Base-by-base conservation (phyloP, 2,329 filamentous ascomycete genomes). In the Scedosporium minutisporum region DNA sequence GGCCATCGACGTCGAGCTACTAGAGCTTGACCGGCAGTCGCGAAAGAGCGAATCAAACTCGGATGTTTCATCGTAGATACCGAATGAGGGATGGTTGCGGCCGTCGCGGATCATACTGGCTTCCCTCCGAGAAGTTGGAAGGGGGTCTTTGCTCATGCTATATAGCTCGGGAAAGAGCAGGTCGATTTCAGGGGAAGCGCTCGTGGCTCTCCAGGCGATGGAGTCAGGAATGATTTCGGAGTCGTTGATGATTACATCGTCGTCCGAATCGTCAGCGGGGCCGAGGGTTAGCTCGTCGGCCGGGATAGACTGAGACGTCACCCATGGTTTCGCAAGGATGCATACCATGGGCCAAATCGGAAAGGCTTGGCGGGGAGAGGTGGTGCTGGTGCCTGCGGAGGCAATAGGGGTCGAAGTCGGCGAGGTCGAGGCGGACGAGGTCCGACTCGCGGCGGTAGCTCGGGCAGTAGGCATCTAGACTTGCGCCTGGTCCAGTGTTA, bases 401-500 rank as follows among this genome's bases (percentile, higher is more conserved):
- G 68, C 65, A 63, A 71, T 61, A 65, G 74, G 66, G 44, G 73
- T 66, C n/a, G n/a, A n/a, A n/a, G n/a, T n/a, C n/a, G n/a, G n/a
- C n/a, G n/a, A n/a, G n/a, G n/a, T n/a, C n/a, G 69, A 66, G 27
- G 72, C 67, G 55, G 71, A 66, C 10, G 70, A 66, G 3, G 70
- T 66, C 27, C 64, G 62, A 68, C 69, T 71, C 70, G 58, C 25
- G 62, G 65, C 71, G 74, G 80, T 77, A 76, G 79, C 77, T 76
- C 85, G 80, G 66, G 84, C 77, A 70, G 86, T 82, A 70, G 87
- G 79, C 69, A 82, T 80, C 70, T 81, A 72, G 92, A 96, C 81
- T 97, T 97, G 76, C 93, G 88, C 77, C 93, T 90, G 68, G 82
- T 97, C 97, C 72, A 89, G 89, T 91, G 96, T 96, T 65, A 59